These are phyloP conservation scores for Taxillus chinensis DNA, from an alignment of 164 flowering plant genomes.

Conservation along the genomic window DNA sequence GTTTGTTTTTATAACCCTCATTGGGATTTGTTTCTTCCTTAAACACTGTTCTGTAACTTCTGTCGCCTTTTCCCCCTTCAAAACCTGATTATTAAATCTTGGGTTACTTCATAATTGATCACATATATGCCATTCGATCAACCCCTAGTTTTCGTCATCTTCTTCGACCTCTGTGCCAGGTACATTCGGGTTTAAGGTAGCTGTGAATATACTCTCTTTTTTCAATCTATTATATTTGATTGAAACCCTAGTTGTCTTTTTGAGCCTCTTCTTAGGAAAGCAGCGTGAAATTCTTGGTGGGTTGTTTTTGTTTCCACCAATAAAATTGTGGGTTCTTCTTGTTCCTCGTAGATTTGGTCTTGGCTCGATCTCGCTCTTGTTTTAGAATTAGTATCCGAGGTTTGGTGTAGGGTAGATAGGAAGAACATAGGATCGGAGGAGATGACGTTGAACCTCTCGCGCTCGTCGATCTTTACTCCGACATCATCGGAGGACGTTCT, in stretches of 20 bases:
- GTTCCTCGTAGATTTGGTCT: background rate
- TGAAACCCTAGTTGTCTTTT: background rate
- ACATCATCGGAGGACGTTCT: background rate
- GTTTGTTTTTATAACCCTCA: background rate
- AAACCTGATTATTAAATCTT: background rate
- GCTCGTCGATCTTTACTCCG: background rate
- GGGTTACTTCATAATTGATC: background rate
- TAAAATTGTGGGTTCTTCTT: slow-evolving; percentile 1
- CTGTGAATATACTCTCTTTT: background rate
- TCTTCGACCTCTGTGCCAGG: background rate
- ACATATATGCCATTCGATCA: background rate
- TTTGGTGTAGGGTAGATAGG: background rate
- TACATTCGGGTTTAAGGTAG: background rate
- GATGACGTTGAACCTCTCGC: background rate
- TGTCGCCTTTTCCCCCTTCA: background rate
- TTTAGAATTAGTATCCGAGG: background rate
- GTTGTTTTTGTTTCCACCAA: slow-evolving; percentile 5
- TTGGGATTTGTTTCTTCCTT: background rate
- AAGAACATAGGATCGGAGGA: background rate
- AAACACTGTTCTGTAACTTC: background rate
- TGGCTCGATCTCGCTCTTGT: background rate
- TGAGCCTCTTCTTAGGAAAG: background rate
- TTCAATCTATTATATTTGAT: background rate
- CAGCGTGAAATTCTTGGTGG: slow-evolving; percentile 3
- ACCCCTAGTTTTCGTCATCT: background rate